Evolutionary conservation across 2,329 filamentous ascomycete genomes (phyloP).

Genomic region (Hirsutella rhossiliensis): DNA sequence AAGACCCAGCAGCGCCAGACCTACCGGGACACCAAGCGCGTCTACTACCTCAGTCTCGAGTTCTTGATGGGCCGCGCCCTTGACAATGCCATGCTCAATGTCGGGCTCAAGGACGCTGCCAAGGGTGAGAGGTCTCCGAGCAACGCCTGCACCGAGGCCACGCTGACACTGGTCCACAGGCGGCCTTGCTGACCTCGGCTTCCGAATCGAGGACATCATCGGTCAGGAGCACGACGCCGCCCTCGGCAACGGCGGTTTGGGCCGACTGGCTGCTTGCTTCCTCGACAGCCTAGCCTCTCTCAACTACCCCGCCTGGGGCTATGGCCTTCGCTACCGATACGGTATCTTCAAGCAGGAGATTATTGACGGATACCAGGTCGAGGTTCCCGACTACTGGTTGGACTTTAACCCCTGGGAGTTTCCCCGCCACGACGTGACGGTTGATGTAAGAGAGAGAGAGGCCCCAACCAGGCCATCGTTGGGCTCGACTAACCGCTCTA

Average conservation of each 20-base stretch:
- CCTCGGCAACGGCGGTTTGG: slow-evolving; percentile 89
- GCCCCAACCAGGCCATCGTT: not conserved
- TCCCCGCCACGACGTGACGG: slow-evolving; percentile 84
- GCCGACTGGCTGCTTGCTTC: slow-evolving; percentile 90
- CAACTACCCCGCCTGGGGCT: slow-evolving; percentile 95
- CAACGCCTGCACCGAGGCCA: not conserved
- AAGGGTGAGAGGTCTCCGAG: slow-evolving; percentile 62
- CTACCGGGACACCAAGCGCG: slow-evolving; percentile 76
- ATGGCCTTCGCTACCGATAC: slow-evolving; percentile 89
- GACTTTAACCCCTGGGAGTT: slow-evolving; percentile 99
- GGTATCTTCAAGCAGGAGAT: slow-evolving; percentile 99
- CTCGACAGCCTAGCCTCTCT: slow-evolving; percentile 90
- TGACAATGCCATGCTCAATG: slow-evolving; percentile 98
- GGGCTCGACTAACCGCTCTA: slow-evolving; percentile 9
- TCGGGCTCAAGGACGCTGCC: slow-evolving; percentile 75
- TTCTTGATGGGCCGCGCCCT: slow-evolving; percentile 94
- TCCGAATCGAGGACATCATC: slow-evolving; percentile 94
- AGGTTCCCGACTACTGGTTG: slow-evolving; percentile 97
- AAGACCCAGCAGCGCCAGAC: slow-evolving; percentile 95
- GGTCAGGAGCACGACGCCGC: slow-evolving; percentile 92
- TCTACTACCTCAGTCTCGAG: slow-evolving; percentile 96
- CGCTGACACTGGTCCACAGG: slow-evolving; percentile 36
- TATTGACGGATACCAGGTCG: slow-evolving; percentile 92
- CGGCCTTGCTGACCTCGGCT: slow-evolving; percentile 79
- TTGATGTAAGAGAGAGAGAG: slow-evolving; percentile 55